Evolutionary conservation across 805 yeast species (phyloP).

Genomic region (Candida vaughaniae): DNA sequence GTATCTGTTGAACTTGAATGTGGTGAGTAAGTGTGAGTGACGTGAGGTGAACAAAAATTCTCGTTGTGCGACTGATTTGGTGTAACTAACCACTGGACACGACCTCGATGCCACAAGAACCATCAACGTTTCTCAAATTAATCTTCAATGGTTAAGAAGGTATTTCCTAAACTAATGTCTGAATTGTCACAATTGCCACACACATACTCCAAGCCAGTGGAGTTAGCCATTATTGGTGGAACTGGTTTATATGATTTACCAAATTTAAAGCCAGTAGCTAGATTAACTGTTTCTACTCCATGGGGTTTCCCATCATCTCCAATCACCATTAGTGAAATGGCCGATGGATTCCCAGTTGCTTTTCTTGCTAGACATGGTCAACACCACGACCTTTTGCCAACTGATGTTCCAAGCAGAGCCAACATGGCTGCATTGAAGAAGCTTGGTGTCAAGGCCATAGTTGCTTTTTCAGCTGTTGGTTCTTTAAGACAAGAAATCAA

Average conservation of each 20-base stretch:
- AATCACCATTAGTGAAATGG: constrained; percentile 82
- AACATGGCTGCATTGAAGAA: constrained; percentile 93
- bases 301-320: constrained; percentile 98
- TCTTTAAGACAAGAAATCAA: constrained; percentile 83
- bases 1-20: too few species aligned
- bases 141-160: constrained; percentile 8
- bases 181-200: constrained; percentile 41
- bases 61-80: too few species aligned
- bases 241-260: constrained; percentile 93
- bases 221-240: constrained; percentile 92
- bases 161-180: constrained; percentile 8
- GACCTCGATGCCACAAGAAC: too few species aligned
- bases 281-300: constrained; percentile 81
- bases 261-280: constrained; percentile 80
- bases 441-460: constrained; percentile 80
- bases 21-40: too few species aligned
- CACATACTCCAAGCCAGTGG: constrained; percentile 62
- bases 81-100: too few species aligned
- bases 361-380: constrained; percentile 93
- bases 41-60: too few species aligned
- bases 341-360: constrained; percentile 79
- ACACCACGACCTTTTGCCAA: constrained; percentile 85
- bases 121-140: too few species aligned
- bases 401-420: constrained; percentile 90
- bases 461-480: constrained; percentile 96